A percentile compares a stretch with the other conserved stretches of the same genome.
These are phyloP conservation scores for Picea sitchensis DNA, from an alignment of 75 land plant species.

Conservation along the genomic window DNA sequence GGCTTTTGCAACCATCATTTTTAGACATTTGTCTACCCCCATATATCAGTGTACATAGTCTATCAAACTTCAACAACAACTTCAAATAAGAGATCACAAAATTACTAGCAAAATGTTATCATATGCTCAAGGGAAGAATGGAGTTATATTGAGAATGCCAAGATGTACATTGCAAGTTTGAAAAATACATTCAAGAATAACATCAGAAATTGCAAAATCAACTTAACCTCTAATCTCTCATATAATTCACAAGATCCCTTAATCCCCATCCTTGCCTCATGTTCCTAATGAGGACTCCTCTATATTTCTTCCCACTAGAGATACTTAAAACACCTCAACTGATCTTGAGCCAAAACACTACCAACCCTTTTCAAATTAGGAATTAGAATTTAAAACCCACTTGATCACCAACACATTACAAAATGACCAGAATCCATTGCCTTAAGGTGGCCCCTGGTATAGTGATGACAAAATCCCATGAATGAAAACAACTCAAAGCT, in stretches of 20 bases:
- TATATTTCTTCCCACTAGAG: background rate
- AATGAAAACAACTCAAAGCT: conserved; percentile 21
- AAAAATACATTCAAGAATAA: background rate
- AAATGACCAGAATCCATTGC: conserved; percentile 61
- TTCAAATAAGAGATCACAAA: no score
- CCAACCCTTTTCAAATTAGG: background rate
- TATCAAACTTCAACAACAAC: no score
- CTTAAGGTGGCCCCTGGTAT: conserved; percentile 43
- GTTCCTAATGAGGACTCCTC: background rate
- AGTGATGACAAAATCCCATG: conserved; percentile 34
- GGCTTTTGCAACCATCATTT: no score
- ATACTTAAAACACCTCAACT: background rate
- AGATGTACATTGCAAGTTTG: background rate
- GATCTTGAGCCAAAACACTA: background rate
- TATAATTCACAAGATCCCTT: no score
- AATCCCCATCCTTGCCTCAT: no score
- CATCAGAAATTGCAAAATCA: background rate
- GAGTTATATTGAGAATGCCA: background rate
- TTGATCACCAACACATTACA: conserved; percentile 57
- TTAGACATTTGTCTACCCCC: no score
- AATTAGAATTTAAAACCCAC: conserved; percentile 22
- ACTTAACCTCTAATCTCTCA: background rate
- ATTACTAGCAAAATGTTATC: background rate
- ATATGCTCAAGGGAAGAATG: background rate
- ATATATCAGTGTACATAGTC: no score